Base-by-base conservation (phyloP, 208 protist species). In the Leishmania tropica region DNA sequence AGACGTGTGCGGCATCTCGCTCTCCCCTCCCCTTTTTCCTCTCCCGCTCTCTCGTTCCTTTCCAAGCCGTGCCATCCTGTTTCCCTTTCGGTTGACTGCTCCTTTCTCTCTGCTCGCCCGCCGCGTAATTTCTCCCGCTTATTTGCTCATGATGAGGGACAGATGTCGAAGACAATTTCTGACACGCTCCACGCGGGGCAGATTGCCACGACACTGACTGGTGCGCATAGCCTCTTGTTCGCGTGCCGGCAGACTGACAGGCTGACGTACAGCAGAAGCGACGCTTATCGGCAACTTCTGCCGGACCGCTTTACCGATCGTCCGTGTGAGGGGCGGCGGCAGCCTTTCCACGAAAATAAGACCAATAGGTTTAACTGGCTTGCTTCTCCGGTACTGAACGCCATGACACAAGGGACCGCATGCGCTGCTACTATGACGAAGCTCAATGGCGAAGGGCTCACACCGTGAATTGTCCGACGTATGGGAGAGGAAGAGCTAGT, bases 311-410 rank as follows among this genome's bases (percentile, higher is more conserved):
- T 47, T 28, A 24, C 24, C 8, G 75, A 65, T 2, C 11, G 54
- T 21, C 28, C 58, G 3, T 64, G 24, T 35, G 62, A 1, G 47
- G 53, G 76, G 68, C 75, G 75, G 76, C 70, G 81, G 37, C 48
- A 31, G 35, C 56, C 37, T n/a, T 47, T 19, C 21, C 31, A 8
- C 10, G 35, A 78, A 58, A 62, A 62, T 21, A 89, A 95, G 82
- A 83, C 76, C 11, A 81, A 89, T 37, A 89, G 95, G n/a, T 98
- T 93, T 84, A 95, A 97, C 65, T 92, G 81, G 28, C 83, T 98
- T 7, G 83, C 98, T 1, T 89, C 90, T 45, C 88, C 98, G 28
- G 98, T 98, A 93, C 90, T 99, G 4, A 98, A 92, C 56, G 80
- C 91, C 19, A 94, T 98, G 81, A 98, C 93, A 31, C 93, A 93